Conservation (phyloP, 1,139 yeast genomes). For the Yamadazyma mexicana region DNA sequence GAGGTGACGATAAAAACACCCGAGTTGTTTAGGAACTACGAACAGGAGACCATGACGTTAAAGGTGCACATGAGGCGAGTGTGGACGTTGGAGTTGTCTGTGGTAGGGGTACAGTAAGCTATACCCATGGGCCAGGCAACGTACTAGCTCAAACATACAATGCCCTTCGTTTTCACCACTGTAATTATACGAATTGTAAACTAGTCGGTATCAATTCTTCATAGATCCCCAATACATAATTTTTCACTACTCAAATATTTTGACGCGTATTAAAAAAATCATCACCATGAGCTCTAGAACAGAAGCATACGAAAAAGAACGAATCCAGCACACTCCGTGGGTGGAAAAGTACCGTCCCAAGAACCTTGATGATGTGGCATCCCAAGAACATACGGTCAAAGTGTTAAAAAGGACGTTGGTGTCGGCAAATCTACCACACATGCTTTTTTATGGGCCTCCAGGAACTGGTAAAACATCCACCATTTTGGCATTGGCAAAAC, state of each 20-base stretch:
- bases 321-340: constrained; percentile 66
- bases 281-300: constrained; percentile 16
- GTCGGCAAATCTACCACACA: constrained; percentile 87
- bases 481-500: constrained; percentile 81
- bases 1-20: constrained; percentile 46
- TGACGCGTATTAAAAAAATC: not conserved
- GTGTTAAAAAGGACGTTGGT: constrained; percentile 79
- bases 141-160: too few relatives aligned
- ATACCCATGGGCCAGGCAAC: too few relatives aligned
- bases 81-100: constrained; percentile 79
- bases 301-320: constrained; percentile 40
- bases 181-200: too few relatives aligned
- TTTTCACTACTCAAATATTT: too few relatives aligned
- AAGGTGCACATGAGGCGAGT: constrained; percentile 76
- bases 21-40: constrained; percentile 23
- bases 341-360: constrained; percentile 85
- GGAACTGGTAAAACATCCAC: constrained; percentile 98
- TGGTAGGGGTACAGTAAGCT: constrained; percentile 51
- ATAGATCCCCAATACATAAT: too few relatives aligned
- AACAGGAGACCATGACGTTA: constrained; percentile 24
- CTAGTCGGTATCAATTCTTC: too few relatives aligned
- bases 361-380: constrained; percentile 78
- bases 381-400: constrained; percentile 87
- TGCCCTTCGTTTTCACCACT: too few relatives aligned
- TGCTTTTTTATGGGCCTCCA: constrained; percentile 96